Percentiles rank a stretch among this genome's conserved stretches.
phyloP scores from a whole-genome alignment of 2,329 filamentous ascomycete genomes.

The Calonectria henricotiae region DNA sequence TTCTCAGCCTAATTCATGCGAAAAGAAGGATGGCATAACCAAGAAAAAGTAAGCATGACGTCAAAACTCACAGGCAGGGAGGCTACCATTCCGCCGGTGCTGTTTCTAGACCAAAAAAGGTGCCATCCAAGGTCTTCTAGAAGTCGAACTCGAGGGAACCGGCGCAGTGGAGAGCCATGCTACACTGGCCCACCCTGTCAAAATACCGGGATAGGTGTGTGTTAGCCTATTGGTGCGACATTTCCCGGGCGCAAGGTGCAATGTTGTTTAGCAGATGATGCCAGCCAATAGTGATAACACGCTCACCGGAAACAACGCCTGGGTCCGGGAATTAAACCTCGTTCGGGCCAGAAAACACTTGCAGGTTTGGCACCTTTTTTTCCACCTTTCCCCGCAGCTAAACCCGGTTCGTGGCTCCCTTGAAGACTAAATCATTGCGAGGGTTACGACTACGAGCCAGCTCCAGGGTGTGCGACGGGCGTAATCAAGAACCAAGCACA shows the following conservation, averaged over 20 bases:
- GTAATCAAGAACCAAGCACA: neutral
- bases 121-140: constrained; percentile 16
- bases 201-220: neutral
- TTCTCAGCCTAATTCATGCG: constrained; percentile 18
- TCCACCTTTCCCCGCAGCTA: neutral
- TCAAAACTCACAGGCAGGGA: neutral
- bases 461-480: neutral
- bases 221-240: constrained; percentile 22
- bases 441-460: neutral
- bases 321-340: too few relatives aligned
- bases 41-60: constrained; percentile 21
- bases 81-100: neutral
- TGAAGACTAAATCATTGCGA: neutral
- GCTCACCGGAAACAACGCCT: too few relatives aligned
- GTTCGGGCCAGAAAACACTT: too few relatives aligned
- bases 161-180: constrained; percentile 6
- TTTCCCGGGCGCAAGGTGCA: neutral
- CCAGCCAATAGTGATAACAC: neutral
- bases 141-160: neutral
- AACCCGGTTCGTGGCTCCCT: neutral
- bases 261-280: neutral
- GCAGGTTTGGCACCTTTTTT: neutral
- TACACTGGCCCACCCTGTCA: constrained; percentile 4
- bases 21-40: constrained; percentile 17
- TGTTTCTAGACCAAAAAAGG: neutral